Base-by-base conservation (phyloP, 148 eudicot species). In the Camellia lanceoleosa region DNA sequence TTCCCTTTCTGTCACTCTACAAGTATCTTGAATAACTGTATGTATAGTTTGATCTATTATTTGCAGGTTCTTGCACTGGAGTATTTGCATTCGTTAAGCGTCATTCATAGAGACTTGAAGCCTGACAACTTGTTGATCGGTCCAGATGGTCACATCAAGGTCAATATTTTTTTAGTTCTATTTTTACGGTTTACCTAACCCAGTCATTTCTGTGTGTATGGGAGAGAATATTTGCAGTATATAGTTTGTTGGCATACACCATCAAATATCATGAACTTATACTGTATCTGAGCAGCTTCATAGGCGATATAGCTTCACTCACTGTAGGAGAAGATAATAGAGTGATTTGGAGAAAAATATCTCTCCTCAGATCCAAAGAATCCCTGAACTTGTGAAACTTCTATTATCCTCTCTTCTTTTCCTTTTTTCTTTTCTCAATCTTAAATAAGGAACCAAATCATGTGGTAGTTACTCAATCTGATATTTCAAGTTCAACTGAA, bases 91-190 rank as follows among this genome's bases (percentile, higher is more conserved):
- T 91, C 97, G 51, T 79, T 91, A 74, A 91, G 89, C 83, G 92
- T 97, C 80, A 84, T 97, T 73, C 99, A 97, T 66, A 88, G 99
- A 88, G 99, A 97, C 80, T 80, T 97, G 84, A 97, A 97, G 88
- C 99, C 99, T 46, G 99, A 97, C 84, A 97, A 97, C 85, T 84
- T 97, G 87, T 82, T 97, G 86, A 91, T 97, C 51, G 94, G 99
- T 78, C 97, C 92, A 83, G 92, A 94, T 87, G 99, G 99, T 81
- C 99, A 97, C 88, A 92, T 97, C 88, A 97, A 97, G 98, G 99
- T 97, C 86, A 84, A 80, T 87, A 77, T 64, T 76, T 83, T 19
- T 44, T 71, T 47, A 38, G 54, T 67, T 51, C 9, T 7, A 46
- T 49, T 68, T 67, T 78, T 5, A 10, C 30, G 15, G 9, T 54